Conservation (phyloP, 371 early-diverging fungal species). For the Nosema muscidifuracis region DNA sequence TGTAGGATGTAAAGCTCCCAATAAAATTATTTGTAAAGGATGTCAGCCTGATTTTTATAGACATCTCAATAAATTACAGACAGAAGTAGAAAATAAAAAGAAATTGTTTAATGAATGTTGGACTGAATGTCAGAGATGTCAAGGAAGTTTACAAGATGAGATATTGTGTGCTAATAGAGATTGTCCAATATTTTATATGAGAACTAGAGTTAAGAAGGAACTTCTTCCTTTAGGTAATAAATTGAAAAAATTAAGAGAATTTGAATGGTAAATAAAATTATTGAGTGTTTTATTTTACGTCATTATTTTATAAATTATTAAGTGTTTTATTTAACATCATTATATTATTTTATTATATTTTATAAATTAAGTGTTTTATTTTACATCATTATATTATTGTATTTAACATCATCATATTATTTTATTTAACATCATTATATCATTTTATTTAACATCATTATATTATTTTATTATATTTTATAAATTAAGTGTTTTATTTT, state of each 20-base stretch:
- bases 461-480: no score
- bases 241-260: slow-evolving; percentile 60
- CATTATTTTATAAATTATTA: no score
- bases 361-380: no score
- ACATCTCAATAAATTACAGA: slow-evolving; percentile 69
- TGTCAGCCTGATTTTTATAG: slow-evolving; percentile 67
- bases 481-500: no score
- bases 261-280: slow-evolving; percentile 52
- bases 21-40: slow-evolving; percentile 68
- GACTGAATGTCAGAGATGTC: slow-evolving; percentile 98
- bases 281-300: no score
- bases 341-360: no score
- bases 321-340: no score
- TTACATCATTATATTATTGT: no score
- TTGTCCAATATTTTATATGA: slow-evolving; percentile 96
- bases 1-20: slow-evolving; percentile 80
- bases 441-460: no score
- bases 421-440: no score
- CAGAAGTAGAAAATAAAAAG: slow-evolving; percentile 68
- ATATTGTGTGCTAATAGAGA: slow-evolving; percentile 92
- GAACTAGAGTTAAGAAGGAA: slow-evolving; percentile 91
- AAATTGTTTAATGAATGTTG: slow-evolving; percentile 76
- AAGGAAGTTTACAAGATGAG: slow-evolving; percentile 85
- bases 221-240: slow-evolving; percentile 68
- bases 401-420: no score